phyloP scores from a whole-genome alignment of 2,329 filamentous ascomycete genomes.

The Colletotrichum trifolii region DNA sequence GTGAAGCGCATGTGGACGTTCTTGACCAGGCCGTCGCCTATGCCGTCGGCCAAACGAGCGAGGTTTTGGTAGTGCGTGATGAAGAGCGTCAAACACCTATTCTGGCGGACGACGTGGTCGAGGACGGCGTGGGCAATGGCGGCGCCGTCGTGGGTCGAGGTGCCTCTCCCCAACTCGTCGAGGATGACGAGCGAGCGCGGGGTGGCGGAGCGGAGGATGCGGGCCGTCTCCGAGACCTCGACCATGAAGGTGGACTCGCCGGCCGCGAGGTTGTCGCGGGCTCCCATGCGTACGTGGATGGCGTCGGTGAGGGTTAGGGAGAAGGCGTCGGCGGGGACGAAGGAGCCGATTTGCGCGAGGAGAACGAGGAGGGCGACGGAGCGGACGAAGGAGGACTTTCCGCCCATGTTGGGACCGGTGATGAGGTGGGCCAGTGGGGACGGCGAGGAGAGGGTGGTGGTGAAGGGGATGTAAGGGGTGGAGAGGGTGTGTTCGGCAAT shows the following conservation, averaged over 20 bases:
- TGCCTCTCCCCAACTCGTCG: constrained; percentile 94
- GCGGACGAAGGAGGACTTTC: constrained; percentile 97
- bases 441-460: constrained; percentile 76
- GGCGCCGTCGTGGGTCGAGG: constrained; percentile 93
- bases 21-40: constrained; percentile 70
- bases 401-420: constrained; percentile 98
- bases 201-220: constrained; percentile 90
- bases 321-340: constrained; percentile 83
- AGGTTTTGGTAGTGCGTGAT: constrained; percentile 98
- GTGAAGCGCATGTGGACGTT: constrained; percentile 97
- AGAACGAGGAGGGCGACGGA: constrained; percentile 91
- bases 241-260: constrained; percentile 99
- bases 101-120: constrained; percentile 81
- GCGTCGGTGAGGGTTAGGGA: constrained; percentile 86
- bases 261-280: constrained; percentile 94
- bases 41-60: constrained; percentile 74
- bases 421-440: constrained; percentile 82
- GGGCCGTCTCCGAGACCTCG: constrained; percentile 90
- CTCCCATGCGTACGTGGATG: constrained; percentile 95
- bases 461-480: constrained; percentile 91
- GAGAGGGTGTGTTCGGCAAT: constrained; percentile 94
- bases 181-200: constrained; percentile 88
- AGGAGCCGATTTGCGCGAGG: constrained; percentile 94
- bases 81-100: constrained; percentile 86
- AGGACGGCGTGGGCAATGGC: constrained; percentile 95